A percentile compares a stretch with the other conserved stretches of the same genome.
These are phyloP conservation scores for Zoysia matrella DNA, from an alignment of 202 grass and related monocot genomes.

Conservation along the genomic window DNA sequence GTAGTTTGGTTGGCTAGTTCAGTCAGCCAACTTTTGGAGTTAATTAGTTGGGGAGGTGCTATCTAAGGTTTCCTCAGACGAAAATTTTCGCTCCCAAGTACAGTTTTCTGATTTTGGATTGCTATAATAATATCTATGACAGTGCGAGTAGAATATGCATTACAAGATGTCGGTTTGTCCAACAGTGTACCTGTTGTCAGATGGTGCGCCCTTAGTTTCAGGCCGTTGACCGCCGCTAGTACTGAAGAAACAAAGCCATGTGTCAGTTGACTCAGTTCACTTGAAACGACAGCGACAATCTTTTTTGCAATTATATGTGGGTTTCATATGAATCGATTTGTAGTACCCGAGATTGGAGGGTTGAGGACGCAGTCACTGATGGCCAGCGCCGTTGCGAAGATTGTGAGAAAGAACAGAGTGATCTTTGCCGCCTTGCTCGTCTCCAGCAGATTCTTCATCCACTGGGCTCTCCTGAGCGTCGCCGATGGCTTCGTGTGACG, in stretches of 20 bases:
- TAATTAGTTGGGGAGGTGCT: neutral
- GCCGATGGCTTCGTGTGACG: constrained; percentile 32
- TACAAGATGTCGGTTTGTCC: too few relatives aligned
- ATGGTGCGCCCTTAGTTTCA: constrained; percentile 53
- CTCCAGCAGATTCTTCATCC: constrained; percentile 69
- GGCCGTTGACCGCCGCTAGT: constrained; percentile 69
- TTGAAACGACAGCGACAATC: neutral
- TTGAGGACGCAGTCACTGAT: constrained; percentile 78
- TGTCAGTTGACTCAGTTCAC: neutral
- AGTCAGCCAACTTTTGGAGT: constrained; percentile 6
- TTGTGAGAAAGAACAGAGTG: constrained; percentile 59
- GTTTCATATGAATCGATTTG: neutral
- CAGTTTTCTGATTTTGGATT: neutral
- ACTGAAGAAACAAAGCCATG: constrained; percentile 47
- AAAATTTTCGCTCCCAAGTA: neutral
- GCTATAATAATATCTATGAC: neutral
- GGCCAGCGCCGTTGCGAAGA: constrained; percentile 69
- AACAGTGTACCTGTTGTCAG: constrained; percentile 58
- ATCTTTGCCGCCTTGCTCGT: constrained; percentile 41
- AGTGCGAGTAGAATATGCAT: neutral
- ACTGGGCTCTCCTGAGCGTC: constrained; percentile 53
- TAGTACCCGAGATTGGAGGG: constrained; percentile 68
- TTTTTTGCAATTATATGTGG: neutral
- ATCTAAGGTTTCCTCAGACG: neutral
- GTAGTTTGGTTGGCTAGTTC: constrained; percentile 14